These are phyloP conservation scores for Rhodamnia rubescens DNA, from an alignment of 345 rosid species.

Conservation along the genomic window DNA sequence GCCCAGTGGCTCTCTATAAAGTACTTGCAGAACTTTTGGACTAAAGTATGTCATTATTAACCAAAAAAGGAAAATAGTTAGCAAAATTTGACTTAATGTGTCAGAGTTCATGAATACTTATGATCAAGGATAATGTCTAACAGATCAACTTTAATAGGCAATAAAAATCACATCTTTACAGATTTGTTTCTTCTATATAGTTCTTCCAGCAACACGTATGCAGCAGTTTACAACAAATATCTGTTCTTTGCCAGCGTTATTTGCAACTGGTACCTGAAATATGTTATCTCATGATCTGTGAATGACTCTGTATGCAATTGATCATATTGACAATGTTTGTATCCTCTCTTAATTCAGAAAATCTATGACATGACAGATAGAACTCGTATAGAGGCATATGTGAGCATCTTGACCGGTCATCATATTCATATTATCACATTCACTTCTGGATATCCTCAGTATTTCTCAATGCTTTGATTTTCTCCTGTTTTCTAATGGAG, in stretches of 20 bases:
- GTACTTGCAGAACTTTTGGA: background rate
- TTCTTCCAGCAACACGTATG: background rate
- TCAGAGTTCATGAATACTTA: background rate
- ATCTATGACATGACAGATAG: background rate
- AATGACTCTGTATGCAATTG: background rate
- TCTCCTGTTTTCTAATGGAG: background rate
- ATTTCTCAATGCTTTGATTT: background rate
- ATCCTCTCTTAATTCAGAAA: background rate
- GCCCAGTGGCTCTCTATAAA: background rate
- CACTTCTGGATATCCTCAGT: background rate
- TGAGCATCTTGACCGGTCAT: background rate
- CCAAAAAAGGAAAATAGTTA: background rate
- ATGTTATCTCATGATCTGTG: background rate
- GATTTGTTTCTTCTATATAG: background rate
- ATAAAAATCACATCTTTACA: background rate
- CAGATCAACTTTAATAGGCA: background rate
- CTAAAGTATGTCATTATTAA: background rate
- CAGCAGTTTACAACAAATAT: background rate
- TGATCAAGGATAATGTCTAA: background rate
- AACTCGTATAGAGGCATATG: background rate
- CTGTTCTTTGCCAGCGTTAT: background rate
- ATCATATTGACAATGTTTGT: background rate
- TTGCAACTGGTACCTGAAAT: background rate
- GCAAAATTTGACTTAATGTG: background rate
- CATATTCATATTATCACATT: background rate